These are phyloP conservation scores for Tricharina praecox DNA, from an alignment of 495 filamentous ascomycete genomes.

Conservation along the genomic window DNA sequence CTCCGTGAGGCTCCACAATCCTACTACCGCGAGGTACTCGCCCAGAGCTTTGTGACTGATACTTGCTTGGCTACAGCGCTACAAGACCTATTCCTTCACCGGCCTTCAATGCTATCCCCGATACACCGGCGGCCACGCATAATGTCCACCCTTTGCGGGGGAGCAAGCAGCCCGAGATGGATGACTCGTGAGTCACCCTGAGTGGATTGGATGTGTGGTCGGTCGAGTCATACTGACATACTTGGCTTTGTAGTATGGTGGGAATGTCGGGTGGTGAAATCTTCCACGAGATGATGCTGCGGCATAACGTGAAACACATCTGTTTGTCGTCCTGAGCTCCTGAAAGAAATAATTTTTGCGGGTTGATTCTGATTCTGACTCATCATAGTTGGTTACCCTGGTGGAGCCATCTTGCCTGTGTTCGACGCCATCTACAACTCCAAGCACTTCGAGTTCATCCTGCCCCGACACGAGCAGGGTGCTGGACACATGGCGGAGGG, in stretches of 20 bases:
- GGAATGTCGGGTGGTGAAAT: constrained; percentile 92
- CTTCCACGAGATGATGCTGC: constrained; percentile 97
- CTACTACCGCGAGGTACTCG: background rate
- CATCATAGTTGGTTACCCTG: constrained; percentile 48
- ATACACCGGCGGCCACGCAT: constrained; percentile 36
- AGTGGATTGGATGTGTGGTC: constrained; percentile 7
- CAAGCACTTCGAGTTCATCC: constrained; percentile 60
- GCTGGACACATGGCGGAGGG: constrained; percentile 71
- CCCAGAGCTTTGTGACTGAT: constrained; percentile 10
- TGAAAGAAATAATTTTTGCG: too few relatives aligned
- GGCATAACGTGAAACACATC: constrained; percentile 79
- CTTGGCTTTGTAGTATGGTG: constrained; percentile 52
- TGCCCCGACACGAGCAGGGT: constrained; percentile 64
- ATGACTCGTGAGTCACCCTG: constrained; percentile 45
- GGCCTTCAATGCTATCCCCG: constrained; percentile 47
- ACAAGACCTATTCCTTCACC: constrained; percentile 47
- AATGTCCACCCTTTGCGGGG: constrained; percentile 56
- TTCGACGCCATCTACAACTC: constrained; percentile 75
- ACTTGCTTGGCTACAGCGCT: constrained; percentile 22
- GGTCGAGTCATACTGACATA: constrained; percentile 20
- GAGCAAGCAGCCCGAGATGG: constrained; percentile 46
- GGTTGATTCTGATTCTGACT: constrained; percentile 9
- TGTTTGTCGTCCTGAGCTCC: constrained; percentile 53
- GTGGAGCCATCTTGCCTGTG: constrained; percentile 67
- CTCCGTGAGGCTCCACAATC: background rate